Evolutionary conservation across 108 stramenopile genomes (phyloP).

Genomic region (Skeletonema potamos): DNA sequence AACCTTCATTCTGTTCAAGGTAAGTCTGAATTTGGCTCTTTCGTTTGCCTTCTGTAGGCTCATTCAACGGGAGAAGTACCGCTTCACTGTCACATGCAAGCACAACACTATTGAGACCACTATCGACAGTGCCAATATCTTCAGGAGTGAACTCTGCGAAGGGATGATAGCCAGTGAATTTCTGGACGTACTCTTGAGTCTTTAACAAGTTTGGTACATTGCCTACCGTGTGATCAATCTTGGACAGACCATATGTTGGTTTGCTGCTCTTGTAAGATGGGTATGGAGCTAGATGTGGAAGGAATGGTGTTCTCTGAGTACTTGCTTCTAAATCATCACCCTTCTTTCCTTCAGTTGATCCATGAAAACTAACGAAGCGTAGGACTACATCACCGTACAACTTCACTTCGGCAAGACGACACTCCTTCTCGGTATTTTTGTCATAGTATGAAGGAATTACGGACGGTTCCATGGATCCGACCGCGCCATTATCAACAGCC

Average conservation of each 20-base stretch:
- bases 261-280: conserved; percentile 8
- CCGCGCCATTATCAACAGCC: conserved; percentile 52
- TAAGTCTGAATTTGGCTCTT: conserved; percentile 83
- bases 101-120: conserved; percentile 86
- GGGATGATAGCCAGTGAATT: conserved; percentile 74
- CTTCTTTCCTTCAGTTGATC: background rate
- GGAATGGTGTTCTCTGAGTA: conserved; percentile 26
- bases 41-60: conserved; percentile 73
- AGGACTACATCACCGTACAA: conserved; percentile 69
- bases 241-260: conserved; percentile 46
- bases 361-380: conserved; percentile 48
- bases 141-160: conserved; percentile 88
- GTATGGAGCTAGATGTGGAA: conserved; percentile 63
- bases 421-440: conserved; percentile 23
- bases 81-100: conserved; percentile 58
- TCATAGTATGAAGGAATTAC: conserved; percentile 31
- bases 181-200: conserved; percentile 47
- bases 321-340: background rate
- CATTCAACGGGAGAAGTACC: conserved; percentile 85
- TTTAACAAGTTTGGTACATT: conserved; percentile 65
- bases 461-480: conserved; percentile 57
- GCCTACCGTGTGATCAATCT: conserved; percentile 74
- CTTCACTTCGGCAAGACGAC: conserved; percentile 51
- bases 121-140: conserved; percentile 86
- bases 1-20: conserved; percentile 85